These are phyloP conservation scores for Rubia yunnanensis DNA, from an alignment of 257 asterid genomes.

Conservation along the genomic window DNA sequence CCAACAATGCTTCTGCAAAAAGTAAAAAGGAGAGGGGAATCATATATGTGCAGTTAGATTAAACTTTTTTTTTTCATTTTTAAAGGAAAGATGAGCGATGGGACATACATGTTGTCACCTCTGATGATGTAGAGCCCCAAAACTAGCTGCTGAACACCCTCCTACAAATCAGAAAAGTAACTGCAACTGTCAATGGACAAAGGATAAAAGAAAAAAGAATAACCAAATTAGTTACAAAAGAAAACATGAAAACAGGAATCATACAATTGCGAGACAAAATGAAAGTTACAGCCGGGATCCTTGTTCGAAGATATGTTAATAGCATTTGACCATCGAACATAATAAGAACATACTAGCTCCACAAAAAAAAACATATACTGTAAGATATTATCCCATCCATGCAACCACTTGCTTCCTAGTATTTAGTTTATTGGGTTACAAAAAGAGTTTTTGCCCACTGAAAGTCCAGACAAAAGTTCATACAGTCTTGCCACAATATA, in stretches of 20 bases:
- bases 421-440: not conserved
- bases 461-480: not conserved
- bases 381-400: no score
- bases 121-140: conserved; percentile 96
- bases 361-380: not conserved
- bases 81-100: not conserved
- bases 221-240: not conserved
- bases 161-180: conserved; percentile 38
- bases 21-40: not conserved
- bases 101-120: conserved; percentile 85
- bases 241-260: not conserved
- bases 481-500: not conserved
- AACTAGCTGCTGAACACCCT: conserved; percentile 96
- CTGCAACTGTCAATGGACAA: not conserved
- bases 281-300: not conserved
- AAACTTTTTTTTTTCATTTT: not conserved
- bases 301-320: not conserved
- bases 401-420: not conserved
- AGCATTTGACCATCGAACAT: not conserved
- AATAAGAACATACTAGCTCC: not conserved
- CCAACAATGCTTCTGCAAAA: conserved; percentile 78
- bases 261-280: not conserved
- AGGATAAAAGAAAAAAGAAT: no score
- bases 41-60: not conserved
- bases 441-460: not conserved